Evolutionary conservation across 768 basidiomycete genomes (phyloP), one percentile per base, ranked within the genome.

Genomic region (Polyporus arcularius): DNA sequence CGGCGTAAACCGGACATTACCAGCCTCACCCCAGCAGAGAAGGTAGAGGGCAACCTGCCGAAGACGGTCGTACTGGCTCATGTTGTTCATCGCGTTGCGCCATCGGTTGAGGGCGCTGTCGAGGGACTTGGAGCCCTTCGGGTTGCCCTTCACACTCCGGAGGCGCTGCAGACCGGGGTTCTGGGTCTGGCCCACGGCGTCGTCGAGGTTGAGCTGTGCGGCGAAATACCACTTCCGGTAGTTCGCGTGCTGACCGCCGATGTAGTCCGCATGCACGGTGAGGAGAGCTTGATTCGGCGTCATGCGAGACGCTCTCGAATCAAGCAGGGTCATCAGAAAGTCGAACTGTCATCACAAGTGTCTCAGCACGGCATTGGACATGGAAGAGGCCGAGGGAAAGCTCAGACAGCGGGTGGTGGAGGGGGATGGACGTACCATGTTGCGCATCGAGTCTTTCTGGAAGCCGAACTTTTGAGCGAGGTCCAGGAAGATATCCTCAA

Each of bases 181-280:
- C 71, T 96, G 91, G 9, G 89, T 86, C 67, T 94, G 90, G 50
- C 97, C 97, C 60, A 98, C 95, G 31, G 96, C 96, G 70, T 99
- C 97, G 78, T 99, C 97, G 58, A 99, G 89, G 73, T 98, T 96
- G 73, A 99, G 90, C 73, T 99, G 97, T 12, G 96, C 95, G 40
- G 97, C 97, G 74, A 98, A 99, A 73, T 99, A 99, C 97, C 97
- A 98, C 76, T 98, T 98, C 73, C 97, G 91, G 75, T 98, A 98
- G 79, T 98, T 98, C 67, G 97, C 97, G 71, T 98, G 92, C 71
- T 94, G 92, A 48, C 97, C 97, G 58, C 97, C 97, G 62, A 99
- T 98, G 76, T 98, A 99, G 75, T 99, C 96, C 55, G 96, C 96
- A 72, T 99, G 97, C 26, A 99, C 83, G 40, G 97, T 98, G 63